Evolutionary conservation across 139 green algal species (phyloP).

Genomic region (Auxenochlorella protothecoides): DNA sequence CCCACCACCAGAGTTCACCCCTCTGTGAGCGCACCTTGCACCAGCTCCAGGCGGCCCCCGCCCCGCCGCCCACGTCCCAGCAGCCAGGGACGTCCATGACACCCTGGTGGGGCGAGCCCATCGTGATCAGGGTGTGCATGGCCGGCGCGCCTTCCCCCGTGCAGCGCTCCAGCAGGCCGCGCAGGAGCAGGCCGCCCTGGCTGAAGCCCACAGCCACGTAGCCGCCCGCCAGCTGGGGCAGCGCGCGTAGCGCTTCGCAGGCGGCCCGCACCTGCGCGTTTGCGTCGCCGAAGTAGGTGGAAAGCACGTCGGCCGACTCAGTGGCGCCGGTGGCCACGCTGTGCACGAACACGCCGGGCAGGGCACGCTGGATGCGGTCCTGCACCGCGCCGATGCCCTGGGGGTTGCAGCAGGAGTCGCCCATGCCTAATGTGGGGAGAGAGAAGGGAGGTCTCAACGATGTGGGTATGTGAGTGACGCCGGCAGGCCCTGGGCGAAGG

Average conservation of each 20-base stretch:
- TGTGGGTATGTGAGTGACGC: too few relatives aligned
- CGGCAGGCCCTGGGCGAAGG: background rate
- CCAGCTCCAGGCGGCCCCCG: too few relatives aligned
- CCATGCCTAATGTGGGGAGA: constrained; percentile 35
- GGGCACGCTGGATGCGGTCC: constrained; percentile 22
- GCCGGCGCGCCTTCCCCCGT: constrained; percentile 42
- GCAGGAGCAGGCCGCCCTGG: constrained; percentile 77
- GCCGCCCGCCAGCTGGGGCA: constrained; percentile 48
- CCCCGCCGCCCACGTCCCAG: background rate
- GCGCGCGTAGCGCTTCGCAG: constrained; percentile 44
- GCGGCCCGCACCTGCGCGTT: constrained; percentile 52
- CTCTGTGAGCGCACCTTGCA: too few relatives aligned
- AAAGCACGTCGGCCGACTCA: constrained; percentile 24
- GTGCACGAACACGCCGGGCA: constrained; percentile 58
- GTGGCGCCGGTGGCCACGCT: constrained; percentile 47
- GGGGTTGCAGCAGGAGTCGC: constrained; percentile 47
- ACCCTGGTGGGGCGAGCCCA: constrained; percentile 39
- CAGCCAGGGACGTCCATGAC: constrained; percentile 65
- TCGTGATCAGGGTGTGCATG: constrained; percentile 62
- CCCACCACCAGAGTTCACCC: too few relatives aligned
- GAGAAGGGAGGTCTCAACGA: background rate
- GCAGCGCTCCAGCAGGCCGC: constrained; percentile 69
- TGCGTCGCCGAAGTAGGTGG: constrained; percentile 58
- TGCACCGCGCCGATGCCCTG: constrained; percentile 41
- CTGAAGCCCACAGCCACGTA: constrained; percentile 80